Percentiles rank a stretch among this genome's conserved stretches.
Conservation (phyloP, 1,284 basidiomycete species). For the Fomes fomentarius region DNA sequence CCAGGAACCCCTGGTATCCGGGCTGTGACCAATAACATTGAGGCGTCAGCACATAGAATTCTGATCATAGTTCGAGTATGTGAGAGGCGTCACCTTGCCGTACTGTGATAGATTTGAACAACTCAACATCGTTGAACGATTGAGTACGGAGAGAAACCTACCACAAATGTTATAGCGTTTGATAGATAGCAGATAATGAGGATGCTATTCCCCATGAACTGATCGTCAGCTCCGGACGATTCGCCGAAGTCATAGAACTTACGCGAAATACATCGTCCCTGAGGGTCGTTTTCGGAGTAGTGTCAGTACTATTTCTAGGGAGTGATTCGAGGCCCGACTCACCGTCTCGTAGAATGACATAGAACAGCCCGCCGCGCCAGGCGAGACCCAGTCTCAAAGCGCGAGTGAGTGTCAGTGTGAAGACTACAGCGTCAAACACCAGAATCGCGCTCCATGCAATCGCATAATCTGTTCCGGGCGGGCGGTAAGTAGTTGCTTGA, state of each 20-base stretch:
- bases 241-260: neutral
- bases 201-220: neutral
- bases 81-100: neutral
- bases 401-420: neutral
- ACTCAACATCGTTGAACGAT: neutral
- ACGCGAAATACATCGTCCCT: constrained; percentile 15
- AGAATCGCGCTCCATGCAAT: neutral
- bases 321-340: no score
- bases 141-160: no score
- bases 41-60: neutral
- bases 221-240: neutral
- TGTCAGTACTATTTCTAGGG: no score
- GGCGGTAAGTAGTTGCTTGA: no score
- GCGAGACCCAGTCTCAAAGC: neutral
- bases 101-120: neutral
- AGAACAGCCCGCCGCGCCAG: neutral
- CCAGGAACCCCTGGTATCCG: constrained; percentile 4
- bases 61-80: neutral
- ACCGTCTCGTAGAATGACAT: constrained; percentile 1
- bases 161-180: neutral
- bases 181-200: neutral
- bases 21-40: neutral
- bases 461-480: neutral
- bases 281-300: neutral
- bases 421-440: constrained; percentile 1